Base-by-base conservation (phyloP, 2,329 filamentous ascomycete genomes). In the Hymenoscyphus albidus region DNA sequence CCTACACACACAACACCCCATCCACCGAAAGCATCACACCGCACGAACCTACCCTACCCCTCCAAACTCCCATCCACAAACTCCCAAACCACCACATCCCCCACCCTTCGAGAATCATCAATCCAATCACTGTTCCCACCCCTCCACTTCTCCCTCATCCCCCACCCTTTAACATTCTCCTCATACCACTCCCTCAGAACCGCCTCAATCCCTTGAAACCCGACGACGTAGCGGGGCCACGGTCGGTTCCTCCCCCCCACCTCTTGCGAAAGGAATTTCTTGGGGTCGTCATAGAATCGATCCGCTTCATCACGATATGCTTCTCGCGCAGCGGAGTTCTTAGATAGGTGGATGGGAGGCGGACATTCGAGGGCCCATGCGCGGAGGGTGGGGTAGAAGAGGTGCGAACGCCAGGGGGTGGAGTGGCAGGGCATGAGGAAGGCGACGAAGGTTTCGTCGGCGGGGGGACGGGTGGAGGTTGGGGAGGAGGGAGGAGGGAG, bases 341-440 rank as follows among this genome's bases (percentile, higher is more conserved):
- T 82, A 1, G 75, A 75, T 0, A 85, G 85, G 71, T 88, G 79
- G 13, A 99, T 78, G 0, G 95, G 95, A 1, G 95, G 95, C 71
- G 97, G 93, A 77, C 95, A 99, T 5, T 90, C 90, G 16, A 98
- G 80, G 0, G 93, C 94, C 81, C 93, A 93, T 3, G 92, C 93
- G 64, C 85, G 79, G 62, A 97, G 86, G 38, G 81, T 79, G 0
- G 91, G 85, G 73, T 95, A 85, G 66, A 96, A 82, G 48, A 98
- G 83, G 73, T 96, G 91, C 16, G 90, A 93, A 72, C 93, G 90
- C 94, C 95, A 98, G 2, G 95, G 94, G 0, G 94, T 98, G 69
- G 90, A 91, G 80, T 99, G 95, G 78, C 95, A 99, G 10, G 95
- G 95, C 84, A 93, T 96, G 31, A 99, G 83, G 78, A 98, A 97